Percentiles rank a stretch among this genome's conserved stretches.
Evolutionary conservation across 257 asterid species (phyloP).

Genomic region (Solanum virginianum): DNA sequence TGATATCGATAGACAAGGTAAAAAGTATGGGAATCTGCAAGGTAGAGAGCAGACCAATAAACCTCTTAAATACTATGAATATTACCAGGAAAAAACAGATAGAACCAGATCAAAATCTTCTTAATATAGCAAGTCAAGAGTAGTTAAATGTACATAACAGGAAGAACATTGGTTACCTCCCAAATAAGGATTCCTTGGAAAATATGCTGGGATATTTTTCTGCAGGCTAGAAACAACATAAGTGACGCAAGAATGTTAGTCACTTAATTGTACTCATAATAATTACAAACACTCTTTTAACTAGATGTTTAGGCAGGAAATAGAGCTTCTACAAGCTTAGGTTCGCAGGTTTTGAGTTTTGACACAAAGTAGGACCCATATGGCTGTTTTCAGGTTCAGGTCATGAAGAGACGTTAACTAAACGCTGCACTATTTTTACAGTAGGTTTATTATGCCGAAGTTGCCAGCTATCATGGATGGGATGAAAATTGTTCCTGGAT

Average conservation of each 20-base stretch:
- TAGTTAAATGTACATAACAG: background rate
- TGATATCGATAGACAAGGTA: conserved; percentile 62
- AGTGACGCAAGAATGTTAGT: background rate
- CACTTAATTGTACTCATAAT: background rate
- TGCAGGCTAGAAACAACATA: conserved; percentile 32
- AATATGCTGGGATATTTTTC: conserved; percentile 47
- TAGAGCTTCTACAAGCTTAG: background rate
- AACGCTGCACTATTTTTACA: background rate
- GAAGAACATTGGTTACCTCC: conserved; percentile 23
- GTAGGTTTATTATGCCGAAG: background rate
- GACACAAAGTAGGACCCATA: background rate
- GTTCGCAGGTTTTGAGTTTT: background rate
- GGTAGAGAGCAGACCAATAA: background rate
- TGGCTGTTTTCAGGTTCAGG: background rate
- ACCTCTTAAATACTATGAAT: background rate
- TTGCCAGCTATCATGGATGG: background rate
- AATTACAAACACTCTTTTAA: background rate
- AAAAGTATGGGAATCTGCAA: conserved; percentile 66
- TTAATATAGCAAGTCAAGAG: background rate
- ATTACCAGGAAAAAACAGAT: background rate
- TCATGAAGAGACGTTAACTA: background rate
- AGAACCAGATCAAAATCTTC: background rate
- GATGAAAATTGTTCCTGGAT: background rate
- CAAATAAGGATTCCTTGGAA: conserved; percentile 36
- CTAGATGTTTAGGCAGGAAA: background rate